Evolutionary conservation across 306 rosid species (phyloP).

Genomic region (Trichosanthes cucumerina): DNA sequence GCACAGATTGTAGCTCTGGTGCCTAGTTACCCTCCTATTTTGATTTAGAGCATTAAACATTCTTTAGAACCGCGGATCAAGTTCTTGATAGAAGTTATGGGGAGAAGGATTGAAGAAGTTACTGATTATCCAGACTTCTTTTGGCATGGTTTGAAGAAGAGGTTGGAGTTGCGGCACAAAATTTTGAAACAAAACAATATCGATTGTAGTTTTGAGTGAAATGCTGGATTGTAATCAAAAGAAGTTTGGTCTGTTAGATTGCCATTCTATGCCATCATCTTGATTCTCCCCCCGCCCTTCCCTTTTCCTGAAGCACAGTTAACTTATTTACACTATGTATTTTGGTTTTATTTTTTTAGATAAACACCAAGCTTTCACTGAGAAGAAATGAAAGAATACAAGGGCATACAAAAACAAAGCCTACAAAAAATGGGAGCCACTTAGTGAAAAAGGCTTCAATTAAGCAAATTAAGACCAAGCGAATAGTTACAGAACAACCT

Average conservation of each 20-base stretch:
- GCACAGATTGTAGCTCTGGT: slow-evolving; percentile 51
- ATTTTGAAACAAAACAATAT: slow-evolving; percentile 35
- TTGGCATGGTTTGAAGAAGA: slow-evolving; percentile 69
- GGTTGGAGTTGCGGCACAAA: slow-evolving; percentile 53
- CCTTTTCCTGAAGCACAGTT: background rate
- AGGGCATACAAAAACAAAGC: too few species aligned
- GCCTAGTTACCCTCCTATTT: slow-evolving; percentile 65
- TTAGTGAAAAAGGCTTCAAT: too few species aligned
- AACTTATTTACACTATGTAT: background rate
- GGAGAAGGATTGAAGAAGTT: slow-evolving; percentile 58
- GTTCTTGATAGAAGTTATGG: slow-evolving; percentile 68
- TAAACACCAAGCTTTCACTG: too few species aligned
- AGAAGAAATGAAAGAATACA: too few species aligned
- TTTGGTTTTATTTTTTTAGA: background rate
- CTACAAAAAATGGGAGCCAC: too few species aligned
- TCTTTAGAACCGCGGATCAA: slow-evolving; percentile 63
- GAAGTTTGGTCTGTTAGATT: slow-evolving; percentile 47
- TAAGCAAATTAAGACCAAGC: too few species aligned
- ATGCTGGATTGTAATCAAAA: slow-evolving; percentile 71
- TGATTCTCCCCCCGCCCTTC: background rate
- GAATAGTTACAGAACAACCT: too few species aligned
- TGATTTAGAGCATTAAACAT: slow-evolving; percentile 64
- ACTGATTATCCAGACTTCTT: slow-evolving; percentile 62
- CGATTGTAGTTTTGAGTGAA: slow-evolving; percentile 63
- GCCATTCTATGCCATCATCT: background rate